A percentile compares a stretch with the other conserved stretches of the same genome.
These are phyloP conservation scores for Botryotinia globosa DNA, from an alignment of 2,329 filamentous ascomycete genomes.

Conservation along the genomic window DNA sequence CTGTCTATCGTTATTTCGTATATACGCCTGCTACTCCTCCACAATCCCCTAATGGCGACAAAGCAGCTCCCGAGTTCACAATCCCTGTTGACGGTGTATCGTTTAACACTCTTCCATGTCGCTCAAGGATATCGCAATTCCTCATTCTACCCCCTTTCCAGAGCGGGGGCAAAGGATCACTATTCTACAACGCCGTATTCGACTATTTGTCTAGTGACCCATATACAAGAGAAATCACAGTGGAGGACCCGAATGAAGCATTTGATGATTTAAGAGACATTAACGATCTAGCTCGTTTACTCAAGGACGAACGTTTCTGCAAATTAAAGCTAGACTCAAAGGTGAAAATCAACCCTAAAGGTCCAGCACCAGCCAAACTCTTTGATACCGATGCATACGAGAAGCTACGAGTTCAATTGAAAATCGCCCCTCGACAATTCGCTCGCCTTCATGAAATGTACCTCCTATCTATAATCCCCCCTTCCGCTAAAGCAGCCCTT, in stretches of 20 bases:
- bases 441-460: conserved; percentile 73
- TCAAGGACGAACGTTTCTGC: conserved; percentile 55
- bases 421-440: conserved; percentile 77
- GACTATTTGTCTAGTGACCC: conserved; percentile 62
- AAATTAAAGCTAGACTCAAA: conserved; percentile 54
- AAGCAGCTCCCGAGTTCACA: conserved; percentile 45
- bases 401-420: conserved; percentile 56
- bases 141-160: conserved; percentile 87
- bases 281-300: conserved; percentile 66
- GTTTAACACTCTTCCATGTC: conserved; percentile 65
- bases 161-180: conserved; percentile 71
- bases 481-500: conserved; percentile 52
- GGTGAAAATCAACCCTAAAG: conserved; percentile 49
- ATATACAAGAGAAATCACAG: conserved; percentile 73
- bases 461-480: conserved; percentile 58
- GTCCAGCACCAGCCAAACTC: conserved; percentile 51
- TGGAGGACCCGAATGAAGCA: conserved; percentile 88
- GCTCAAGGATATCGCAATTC: conserved; percentile 89
- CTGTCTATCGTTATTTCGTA: conserved; percentile 82
- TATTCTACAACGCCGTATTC: conserved; percentile 80
- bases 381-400: conserved; percentile 57
- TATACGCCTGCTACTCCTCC: conserved; percentile 51
- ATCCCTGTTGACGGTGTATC: conserved; percentile 37
- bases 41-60: conserved; percentile 39
- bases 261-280: conserved; percentile 79